Percentiles rank a stretch among this genome's conserved stretches.
phyloP scores from a whole-genome alignment of 2,329 filamentous ascomycete genomes.

The Exophiala alcalophila region DNA sequence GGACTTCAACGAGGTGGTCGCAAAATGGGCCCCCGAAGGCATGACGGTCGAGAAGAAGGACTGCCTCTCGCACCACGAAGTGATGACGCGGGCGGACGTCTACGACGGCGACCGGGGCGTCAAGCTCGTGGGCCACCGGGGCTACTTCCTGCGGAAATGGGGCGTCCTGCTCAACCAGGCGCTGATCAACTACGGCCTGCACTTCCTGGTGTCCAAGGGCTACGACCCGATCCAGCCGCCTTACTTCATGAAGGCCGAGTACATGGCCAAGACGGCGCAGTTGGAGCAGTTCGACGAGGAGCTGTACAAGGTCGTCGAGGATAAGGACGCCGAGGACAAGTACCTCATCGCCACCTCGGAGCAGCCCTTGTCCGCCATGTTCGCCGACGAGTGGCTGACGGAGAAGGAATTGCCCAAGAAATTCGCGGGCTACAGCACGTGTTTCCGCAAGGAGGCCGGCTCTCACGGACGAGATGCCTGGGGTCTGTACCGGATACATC shows the following conservation, averaged over 20 bases:
- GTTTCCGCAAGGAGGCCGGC: conserved; percentile 93
- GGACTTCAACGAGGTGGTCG: conserved; percentile 76
- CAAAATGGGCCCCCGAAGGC: conserved; percentile 77
- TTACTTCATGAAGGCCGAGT: conserved; percentile 90
- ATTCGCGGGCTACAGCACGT: conserved; percentile 88
- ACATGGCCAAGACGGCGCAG: conserved; percentile 98
- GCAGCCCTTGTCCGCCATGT: conserved; percentile 89
- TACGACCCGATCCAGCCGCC: conserved; percentile 83
- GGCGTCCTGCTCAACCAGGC: conserved; percentile 91
- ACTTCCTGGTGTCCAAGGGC: conserved; percentile 78
- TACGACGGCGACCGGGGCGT: conserved; percentile 91
- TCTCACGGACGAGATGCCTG: conserved; percentile 90
- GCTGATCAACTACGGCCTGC: conserved; percentile 88
- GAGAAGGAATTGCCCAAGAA: conserved; percentile 84
- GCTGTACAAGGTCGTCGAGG: conserved; percentile 88
- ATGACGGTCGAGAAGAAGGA: conserved; percentile 71
- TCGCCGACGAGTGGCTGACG: conserved; percentile 90
- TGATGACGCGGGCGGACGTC: conserved; percentile 80
- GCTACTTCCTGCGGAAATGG: conserved; percentile 87
- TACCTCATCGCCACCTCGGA: conserved; percentile 80
- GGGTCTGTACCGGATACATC: conserved; percentile 97
- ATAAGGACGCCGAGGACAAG: conserved; percentile 86
- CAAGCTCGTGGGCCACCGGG: conserved; percentile 90
- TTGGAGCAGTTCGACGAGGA: conserved; percentile 97
- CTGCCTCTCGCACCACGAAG: conserved; percentile 88